phyloP scores from a whole-genome alignment of 2,329 filamentous ascomycete genomes.

The Emmonsiellopsis sp. region DNA sequence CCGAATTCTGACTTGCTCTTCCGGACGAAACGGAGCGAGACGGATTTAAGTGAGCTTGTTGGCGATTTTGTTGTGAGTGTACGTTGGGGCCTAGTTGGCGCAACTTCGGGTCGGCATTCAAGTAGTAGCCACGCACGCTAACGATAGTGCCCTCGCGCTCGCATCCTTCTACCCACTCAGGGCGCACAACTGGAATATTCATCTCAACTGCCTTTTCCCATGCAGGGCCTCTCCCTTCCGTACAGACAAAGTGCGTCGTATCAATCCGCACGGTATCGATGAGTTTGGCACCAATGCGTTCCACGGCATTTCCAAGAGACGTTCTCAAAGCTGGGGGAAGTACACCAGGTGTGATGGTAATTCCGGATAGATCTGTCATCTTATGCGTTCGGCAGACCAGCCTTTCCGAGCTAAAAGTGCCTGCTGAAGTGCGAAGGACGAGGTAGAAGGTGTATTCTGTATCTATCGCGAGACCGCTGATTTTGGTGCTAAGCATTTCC shows the following conservation, averaged over 20 bases:
- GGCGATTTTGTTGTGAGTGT: constrained; percentile 10
- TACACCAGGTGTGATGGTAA: constrained; percentile 86
- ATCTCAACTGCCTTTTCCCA: constrained; percentile 98
- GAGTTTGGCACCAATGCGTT: constrained; percentile 85
- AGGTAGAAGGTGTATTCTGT: constrained; percentile 94
- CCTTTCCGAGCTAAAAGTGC: constrained; percentile 74
- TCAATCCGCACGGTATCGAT: constrained; percentile 88
- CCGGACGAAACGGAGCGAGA: not conserved
- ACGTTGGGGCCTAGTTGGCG: constrained; percentile 38
- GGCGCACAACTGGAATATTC: constrained; percentile 93
- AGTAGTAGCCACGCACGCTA: constrained; percentile 89
- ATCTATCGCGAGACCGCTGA: constrained; percentile 90
- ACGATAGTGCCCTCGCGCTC: constrained; percentile 87
- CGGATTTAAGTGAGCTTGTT: constrained; percentile 5
- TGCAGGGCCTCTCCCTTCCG: constrained; percentile 74
- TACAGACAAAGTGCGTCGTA: constrained; percentile 96
- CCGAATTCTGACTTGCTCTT: not conserved
- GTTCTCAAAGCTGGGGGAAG: constrained; percentile 66
- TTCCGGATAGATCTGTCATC: constrained; percentile 93
- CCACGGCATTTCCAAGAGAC: constrained; percentile 62
- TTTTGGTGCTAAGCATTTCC: constrained; percentile 91
- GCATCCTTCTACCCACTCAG: constrained; percentile 96
- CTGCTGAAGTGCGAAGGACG: constrained; percentile 80
- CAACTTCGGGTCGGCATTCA: constrained; percentile 68
- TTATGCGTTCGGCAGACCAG: constrained; percentile 87